Evolutionary conservation across 1,284 basidiomycete species (phyloP).

Genomic region (Pyrrhoderma lamaoense): DNA sequence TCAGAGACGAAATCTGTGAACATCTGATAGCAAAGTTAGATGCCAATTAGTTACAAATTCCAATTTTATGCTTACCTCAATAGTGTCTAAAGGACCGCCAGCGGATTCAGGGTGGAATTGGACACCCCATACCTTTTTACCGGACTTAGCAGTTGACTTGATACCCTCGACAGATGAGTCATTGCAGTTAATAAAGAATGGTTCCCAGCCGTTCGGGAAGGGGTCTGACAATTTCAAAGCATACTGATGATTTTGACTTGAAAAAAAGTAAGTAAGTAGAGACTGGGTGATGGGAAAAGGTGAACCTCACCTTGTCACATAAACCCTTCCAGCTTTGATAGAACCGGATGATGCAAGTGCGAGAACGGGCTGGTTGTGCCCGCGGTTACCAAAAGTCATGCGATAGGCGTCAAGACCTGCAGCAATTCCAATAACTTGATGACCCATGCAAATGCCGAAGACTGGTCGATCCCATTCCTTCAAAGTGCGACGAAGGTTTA

Average conservation of each 20-base stretch:
- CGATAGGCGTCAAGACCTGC: conserved; percentile 94
- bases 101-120: conserved; percentile 96
- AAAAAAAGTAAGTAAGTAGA: conserved; percentile 5
- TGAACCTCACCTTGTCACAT: conserved; percentile 79
- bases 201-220: conserved; percentile 93
- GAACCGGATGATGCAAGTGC: conserved; percentile 86
- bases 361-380: conserved; percentile 98
- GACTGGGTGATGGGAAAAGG: not conserved
- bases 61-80: conserved; percentile 52
- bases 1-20: conserved; percentile 85
- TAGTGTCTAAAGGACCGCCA: conserved; percentile 89
- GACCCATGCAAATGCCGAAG: conserved; percentile 99
- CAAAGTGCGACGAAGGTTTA: conserved; percentile 76
- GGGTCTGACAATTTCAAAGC: conserved; percentile 88
- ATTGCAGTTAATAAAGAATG: conserved; percentile 98
- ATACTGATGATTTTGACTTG: conserved; percentile 90
- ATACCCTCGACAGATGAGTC: conserved; percentile 97
- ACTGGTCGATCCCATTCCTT: conserved; percentile 88
- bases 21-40: conserved; percentile 48
- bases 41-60: not conserved
- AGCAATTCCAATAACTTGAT: conserved; percentile 95
- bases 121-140: conserved; percentile 89
- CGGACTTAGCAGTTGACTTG: conserved; percentile 82
- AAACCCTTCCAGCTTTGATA: conserved; percentile 92
- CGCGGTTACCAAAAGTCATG: conserved; percentile 97